Base-by-base conservation (phyloP, 176 grass and related monocot species). In the Oryza australiensis region DNA sequence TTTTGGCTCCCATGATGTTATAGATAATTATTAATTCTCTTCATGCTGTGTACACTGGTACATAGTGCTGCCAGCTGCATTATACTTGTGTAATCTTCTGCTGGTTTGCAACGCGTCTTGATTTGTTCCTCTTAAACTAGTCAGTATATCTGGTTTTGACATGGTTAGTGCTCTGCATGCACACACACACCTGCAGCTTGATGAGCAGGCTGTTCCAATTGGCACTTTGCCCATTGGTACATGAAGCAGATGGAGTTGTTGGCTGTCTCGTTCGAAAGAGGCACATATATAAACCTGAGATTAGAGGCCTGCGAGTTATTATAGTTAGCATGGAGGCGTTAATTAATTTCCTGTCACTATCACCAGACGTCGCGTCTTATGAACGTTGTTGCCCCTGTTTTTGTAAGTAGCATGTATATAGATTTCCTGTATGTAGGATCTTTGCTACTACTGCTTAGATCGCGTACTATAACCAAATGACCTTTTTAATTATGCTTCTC, bases 141-240 rank as follows among this genome's bases (percentile, higher is more conserved):
- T 24, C n/a, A 60, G 55, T 24, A 60, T 41, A 60, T 41, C 16
- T 55, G 76, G 29, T 60, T 68, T 68, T 20, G 55, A 66, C 67
- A 43, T 32, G 74, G 74, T 78, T 88, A 79, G 74, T 83, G 86
- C 59, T 74, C 59, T 11, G 55, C 55, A 60, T 60, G 80, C 86
- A 78, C 79, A 87, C 7, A 40, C 40, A 51, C 48, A 51, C 15
- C 48, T 51, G 48, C 48, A n/a, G n/a, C n/a, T n/a, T n/a, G n/a
- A n/a, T 18, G 48, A 20, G 51, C 51, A 7, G 51, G 5, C 20
- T 55, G 20, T 55, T 55, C 84, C 84, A 86, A 80, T 75, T 86
- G 85, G 85, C 70, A 22, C 48, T 22, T 35, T 74, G 43, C 72
- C 33, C 62, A 62, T 41, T 70, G 35, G 55, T 60, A 71, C 14